These are phyloP conservation scores for Ustilago esculenta DNA, from an alignment of 1,284 basidiomycete genomes.

Conservation along the genomic window DNA sequence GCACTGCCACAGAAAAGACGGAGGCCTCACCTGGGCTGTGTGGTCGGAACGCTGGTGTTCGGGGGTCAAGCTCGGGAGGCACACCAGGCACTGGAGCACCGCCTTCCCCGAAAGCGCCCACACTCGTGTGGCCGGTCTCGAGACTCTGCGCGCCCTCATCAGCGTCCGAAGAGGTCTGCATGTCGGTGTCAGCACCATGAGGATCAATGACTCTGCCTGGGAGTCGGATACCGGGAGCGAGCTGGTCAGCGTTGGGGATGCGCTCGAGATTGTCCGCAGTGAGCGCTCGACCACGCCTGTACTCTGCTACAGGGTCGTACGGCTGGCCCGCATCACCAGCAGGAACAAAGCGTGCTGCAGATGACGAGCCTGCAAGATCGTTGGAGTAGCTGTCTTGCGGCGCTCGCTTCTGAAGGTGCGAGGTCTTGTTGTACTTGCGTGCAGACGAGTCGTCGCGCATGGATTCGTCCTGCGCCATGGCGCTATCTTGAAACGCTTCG, in stretches of 20 bases:
- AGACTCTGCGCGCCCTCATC: constrained; percentile 40
- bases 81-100: constrained; percentile 56
- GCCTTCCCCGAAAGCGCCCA: constrained; percentile 48
- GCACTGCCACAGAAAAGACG: constrained; percentile 63
- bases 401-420: constrained; percentile 30
- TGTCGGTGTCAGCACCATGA: constrained; percentile 31
- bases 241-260: constrained; percentile 64
- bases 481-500: constrained; percentile 16
- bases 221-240: constrained; percentile 64
- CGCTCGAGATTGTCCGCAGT: constrained; percentile 63
- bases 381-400: constrained; percentile 1
- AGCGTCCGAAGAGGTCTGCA: constrained; percentile 48
- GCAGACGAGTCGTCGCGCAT: constrained; percentile 50
- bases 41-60: constrained; percentile 59
- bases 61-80: constrained; percentile 63
- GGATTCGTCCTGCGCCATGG: constrained; percentile 38
- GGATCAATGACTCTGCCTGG: constrained; percentile 36
- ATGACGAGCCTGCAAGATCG: constrained; percentile 10
- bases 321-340: constrained; percentile 16
- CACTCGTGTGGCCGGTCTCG: constrained; percentile 46
- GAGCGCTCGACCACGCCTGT: constrained; percentile 47
- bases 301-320: constrained; percentile 44
- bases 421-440: constrained; percentile 51
- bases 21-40: constrained; percentile 61
- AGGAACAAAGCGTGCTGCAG: constrained; percentile 11